Percentiles rank a stretch among this genome's conserved stretches.
Evolutionary conservation across 1,284 basidiomycete species (phyloP).

Genomic region (Austropuccinia psidii): DNA sequence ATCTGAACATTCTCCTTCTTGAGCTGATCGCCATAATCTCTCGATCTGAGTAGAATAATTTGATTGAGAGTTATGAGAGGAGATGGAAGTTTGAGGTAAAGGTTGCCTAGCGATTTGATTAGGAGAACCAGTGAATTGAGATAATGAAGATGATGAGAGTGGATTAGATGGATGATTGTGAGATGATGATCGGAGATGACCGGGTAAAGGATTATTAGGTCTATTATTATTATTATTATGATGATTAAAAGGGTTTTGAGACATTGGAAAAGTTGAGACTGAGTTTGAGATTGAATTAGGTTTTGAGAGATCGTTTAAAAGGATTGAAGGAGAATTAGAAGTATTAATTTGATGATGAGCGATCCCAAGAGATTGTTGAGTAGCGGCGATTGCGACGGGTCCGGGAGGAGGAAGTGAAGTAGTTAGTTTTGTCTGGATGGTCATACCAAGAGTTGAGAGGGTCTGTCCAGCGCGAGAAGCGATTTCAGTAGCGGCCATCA

Average conservation of each 20-base stretch:
- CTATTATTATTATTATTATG: no score
- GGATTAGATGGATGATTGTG: neutral
- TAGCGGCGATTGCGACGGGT: conserved; percentile 21
- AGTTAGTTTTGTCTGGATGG: conserved; percentile 21
- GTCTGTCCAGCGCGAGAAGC: conserved; percentile 12
- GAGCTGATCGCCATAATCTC: conserved; percentile 32
- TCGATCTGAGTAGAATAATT: conserved; percentile 22
- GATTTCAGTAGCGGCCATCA: conserved; percentile 24
- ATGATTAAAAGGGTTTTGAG: neutral
- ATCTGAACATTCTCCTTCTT: conserved; percentile 35
- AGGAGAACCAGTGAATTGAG: neutral
- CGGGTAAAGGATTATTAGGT: neutral
- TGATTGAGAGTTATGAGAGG: neutral
- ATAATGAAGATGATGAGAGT: conserved; percentile 3
- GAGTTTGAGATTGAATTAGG: neutral
- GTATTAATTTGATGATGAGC: conserved; percentile 3
- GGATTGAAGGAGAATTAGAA: neutral
- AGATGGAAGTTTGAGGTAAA: neutral
- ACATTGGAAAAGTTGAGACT: neutral
- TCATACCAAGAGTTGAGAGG: conserved; percentile 15
- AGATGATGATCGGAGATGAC: neutral
- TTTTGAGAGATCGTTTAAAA: neutral
- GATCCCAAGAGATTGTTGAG: conserved; percentile 4
- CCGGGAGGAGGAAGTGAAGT: conserved; percentile 15
- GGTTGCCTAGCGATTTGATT: neutral